Base-by-base conservation (phyloP, 2,329 filamentous ascomycete species). In the Waltergamsia citrina region DNA sequence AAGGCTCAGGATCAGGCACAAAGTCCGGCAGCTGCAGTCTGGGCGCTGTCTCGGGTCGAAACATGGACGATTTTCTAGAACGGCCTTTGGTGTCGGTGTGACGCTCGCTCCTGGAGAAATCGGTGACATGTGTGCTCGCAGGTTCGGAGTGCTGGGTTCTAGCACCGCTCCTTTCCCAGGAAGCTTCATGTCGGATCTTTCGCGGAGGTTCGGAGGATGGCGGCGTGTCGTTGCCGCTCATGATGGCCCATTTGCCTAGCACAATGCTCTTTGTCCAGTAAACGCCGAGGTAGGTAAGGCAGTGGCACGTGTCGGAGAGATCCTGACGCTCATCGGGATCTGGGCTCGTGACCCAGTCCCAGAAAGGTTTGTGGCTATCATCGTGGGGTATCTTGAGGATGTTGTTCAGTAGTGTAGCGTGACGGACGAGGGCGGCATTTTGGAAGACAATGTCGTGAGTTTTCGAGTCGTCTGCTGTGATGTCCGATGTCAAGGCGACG, bases 251-350 rank as follows among this genome's bases (percentile, higher is more conserved):
- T 43, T 47, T 45, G 22, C 47, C 38, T 12, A 48, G 44, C 14
- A 62, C 42, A 22, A 56, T 37, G 22, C 47, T 56, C 32, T 52
- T 51, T 10, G 60, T 62, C 60, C 60, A 64, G 32, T 52, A 43
- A 22, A 51, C 43, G 28, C 51, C 52, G 9, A 53, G 44, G 41
- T 54, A 52, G 20, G 49, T 39, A 3, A 54, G 47, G 6, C 53
- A 50, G 20, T 50, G 47, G 43, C 19, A 8, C 19, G 27, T 12
- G 29, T 18, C 32, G 16, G 23, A 29, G 17, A 18, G 20, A n/a
- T 14, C 18, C 8, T 12, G 29, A 21, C n/a, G 11, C n/a, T 18
- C 26, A 11, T 33, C 20, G 8, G 42, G 29, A 12, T 38, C 43
- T 14, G 41, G 41, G 34, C 39, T 49, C 6, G 43, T 51, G 24